phyloP scores from a whole-genome alignment of 2,329 filamentous ascomycete genomes.

The Mycogone perniciosa region DNA sequence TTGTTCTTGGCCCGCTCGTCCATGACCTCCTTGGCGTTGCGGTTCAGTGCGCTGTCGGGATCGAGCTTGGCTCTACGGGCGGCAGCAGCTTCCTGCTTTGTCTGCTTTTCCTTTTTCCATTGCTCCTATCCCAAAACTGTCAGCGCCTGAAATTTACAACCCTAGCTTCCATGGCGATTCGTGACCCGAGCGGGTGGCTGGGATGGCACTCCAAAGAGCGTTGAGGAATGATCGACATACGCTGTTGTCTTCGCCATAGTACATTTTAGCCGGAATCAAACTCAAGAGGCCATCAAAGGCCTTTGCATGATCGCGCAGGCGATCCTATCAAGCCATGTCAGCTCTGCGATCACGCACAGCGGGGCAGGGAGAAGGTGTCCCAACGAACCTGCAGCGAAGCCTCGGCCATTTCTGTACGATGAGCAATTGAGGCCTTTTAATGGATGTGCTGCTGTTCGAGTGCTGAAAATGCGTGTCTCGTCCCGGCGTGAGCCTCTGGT shows the following conservation, averaged over 20 bases:
- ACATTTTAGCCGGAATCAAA: conserved; percentile 82
- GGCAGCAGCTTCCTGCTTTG: conserved; percentile 76
- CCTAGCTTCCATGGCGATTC: too few species aligned
- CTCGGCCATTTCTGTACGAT: conserved; percentile 32
- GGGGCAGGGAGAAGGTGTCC: conserved; percentile 23
- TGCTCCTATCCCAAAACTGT: conserved; percentile 57
- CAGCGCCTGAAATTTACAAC: not conserved
- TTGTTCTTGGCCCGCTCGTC: conserved; percentile 73
- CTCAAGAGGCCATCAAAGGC: conserved; percentile 84
- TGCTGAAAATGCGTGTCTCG: too few species aligned
- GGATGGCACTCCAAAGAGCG: too few species aligned
- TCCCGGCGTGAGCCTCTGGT: too few species aligned
- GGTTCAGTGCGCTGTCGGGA: conserved; percentile 74
- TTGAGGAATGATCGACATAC: conserved; percentile 47
- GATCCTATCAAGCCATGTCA: conserved; percentile 37
- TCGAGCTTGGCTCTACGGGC: conserved; percentile 86
- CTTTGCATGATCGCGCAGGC: conserved; percentile 55
- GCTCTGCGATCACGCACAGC: conserved; percentile 5
- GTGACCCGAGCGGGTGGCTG: too few species aligned
- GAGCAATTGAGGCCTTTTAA: too few species aligned
- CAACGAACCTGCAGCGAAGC: conserved; percentile 42
- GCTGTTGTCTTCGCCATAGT: conserved; percentile 79
- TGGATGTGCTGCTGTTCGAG: too few species aligned
- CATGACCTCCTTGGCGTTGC: conserved; percentile 84
- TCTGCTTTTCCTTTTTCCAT: conserved; percentile 92